A percentile compares a stretch with the other conserved stretches of the same genome.
phyloP scores from a whole-genome alignment of 2,329 filamentous ascomycete genomes.

The Fusarium foetens region DNA sequence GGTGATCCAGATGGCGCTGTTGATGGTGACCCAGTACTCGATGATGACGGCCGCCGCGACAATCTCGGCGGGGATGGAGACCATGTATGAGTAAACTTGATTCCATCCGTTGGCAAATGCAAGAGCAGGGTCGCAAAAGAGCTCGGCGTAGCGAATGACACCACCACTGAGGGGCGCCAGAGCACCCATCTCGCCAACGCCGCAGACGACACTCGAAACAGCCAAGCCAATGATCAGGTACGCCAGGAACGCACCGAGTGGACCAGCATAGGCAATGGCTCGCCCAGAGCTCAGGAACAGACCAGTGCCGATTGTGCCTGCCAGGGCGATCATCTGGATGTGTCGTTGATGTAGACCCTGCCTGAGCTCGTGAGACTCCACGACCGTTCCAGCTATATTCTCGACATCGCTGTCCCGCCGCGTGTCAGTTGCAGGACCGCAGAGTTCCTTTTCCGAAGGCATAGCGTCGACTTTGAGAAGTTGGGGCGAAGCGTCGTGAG shows the following conservation, averaged over 20 bases:
- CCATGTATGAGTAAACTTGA: not conserved
- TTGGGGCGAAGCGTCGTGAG: not conserved
- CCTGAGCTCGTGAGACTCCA: not conserved
- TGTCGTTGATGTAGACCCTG: slow-evolving; percentile 3
- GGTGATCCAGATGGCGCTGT: slow-evolving; percentile 6
- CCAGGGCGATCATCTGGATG: slow-evolving; percentile 9
- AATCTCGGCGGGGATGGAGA: slow-evolving; percentile 3
- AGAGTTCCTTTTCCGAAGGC: not conserved
- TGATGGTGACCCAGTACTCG: slow-evolving; percentile 1
- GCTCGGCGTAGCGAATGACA: slow-evolving; percentile 1
- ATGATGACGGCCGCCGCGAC: slow-evolving; percentile 12
- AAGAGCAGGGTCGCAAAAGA: not conserved
- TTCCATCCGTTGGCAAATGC: slow-evolving; percentile 6
- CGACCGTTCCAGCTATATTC: not conserved
- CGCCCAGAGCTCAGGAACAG: not conserved
- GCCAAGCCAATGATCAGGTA: not conserved
- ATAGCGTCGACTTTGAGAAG: not conserved
- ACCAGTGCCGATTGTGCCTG: not conserved
- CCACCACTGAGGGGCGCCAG: slow-evolving; percentile 6
- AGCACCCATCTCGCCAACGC: slow-evolving; percentile 6
- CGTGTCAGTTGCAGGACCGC: not conserved
- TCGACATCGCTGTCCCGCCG: not conserved
- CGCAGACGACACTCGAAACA: not conserved
- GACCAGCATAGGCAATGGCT: slow-evolving; percentile 3
- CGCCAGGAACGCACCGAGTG: not conserved